These are phyloP conservation scores for Taphrina pruni DNA, from an alignment of 1,139 yeast genomes.

Conservation along the genomic window DNA sequence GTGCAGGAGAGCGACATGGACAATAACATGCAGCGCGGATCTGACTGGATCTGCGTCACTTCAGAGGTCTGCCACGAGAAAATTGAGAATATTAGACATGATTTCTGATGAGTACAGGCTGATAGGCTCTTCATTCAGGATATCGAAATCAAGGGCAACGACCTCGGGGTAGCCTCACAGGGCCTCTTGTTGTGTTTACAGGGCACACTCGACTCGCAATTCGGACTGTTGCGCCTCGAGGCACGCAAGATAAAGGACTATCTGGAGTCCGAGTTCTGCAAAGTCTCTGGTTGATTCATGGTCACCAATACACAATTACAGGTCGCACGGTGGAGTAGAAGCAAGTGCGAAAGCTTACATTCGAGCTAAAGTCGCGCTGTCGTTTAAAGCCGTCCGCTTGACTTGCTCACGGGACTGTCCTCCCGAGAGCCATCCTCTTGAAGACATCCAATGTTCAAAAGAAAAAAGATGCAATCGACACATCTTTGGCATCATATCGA, in stretches of 20 bases:
- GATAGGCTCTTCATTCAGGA: constrained; percentile 17
- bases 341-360: too few species aligned
- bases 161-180: not conserved
- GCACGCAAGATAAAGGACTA: constrained; percentile 11
- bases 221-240: constrained; percentile 8
- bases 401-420: too few species aligned
- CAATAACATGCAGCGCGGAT: not conserved
- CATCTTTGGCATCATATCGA: too few species aligned
- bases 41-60: constrained; percentile 14
- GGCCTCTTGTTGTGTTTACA: constrained; percentile 12
- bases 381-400: too few species aligned
- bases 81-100: not conserved
- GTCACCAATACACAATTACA: too few species aligned
- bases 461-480: too few species aligned
- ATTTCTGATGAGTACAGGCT: not conserved
- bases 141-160: not conserved
- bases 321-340: too few species aligned
- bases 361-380: too few species aligned
- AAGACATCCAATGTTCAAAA: too few species aligned
- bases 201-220: constrained; percentile 1
- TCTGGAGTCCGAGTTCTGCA: constrained; percentile 9
- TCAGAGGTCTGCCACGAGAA: constrained; percentile 3
- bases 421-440: too few species aligned
- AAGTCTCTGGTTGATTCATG: constrained; percentile 9
- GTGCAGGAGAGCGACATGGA: not conserved